Conservation (phyloP, 2,329 filamentous ascomycete genomes). For the Ceratocystis lukuohia region DNA sequence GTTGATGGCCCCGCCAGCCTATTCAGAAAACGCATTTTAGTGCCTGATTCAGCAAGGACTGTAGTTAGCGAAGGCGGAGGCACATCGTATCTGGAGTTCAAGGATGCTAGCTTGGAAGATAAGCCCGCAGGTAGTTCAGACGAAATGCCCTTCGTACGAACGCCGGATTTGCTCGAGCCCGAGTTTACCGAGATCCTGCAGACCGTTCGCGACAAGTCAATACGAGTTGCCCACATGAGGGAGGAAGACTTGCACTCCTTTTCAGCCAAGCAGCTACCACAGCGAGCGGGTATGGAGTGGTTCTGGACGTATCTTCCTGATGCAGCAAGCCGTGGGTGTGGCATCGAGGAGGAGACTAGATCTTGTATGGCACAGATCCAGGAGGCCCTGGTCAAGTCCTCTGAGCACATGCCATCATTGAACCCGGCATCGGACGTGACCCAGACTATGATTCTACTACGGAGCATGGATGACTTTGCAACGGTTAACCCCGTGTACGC, state of each 20-base stretch:
- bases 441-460: slow-evolving; percentile 54
- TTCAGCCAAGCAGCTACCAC: slow-evolving; percentile 17
- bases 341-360: slow-evolving; percentile 37
- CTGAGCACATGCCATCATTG: slow-evolving; percentile 22
- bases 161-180: slow-evolving; percentile 54
- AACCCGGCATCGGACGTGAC: slow-evolving; percentile 34
- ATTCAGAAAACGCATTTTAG: slow-evolving; percentile 57
- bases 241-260: slow-evolving; percentile 11
- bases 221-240: slow-evolving; percentile 5
- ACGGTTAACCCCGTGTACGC: slow-evolving; percentile 64
- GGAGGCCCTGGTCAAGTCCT: slow-evolving; percentile 27
- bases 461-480: slow-evolving; percentile 67
- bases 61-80: slow-evolving; percentile 60
- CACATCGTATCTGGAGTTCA: slow-evolving; percentile 56
- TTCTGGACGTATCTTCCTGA: slow-evolving; percentile 32
- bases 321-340: slow-evolving; percentile 20
- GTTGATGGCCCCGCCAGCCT: slow-evolving; percentile 61
- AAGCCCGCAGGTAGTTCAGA: slow-evolving; percentile 25
- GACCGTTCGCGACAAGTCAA: slow-evolving; percentile 21
- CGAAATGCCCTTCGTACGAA: slow-evolving; percentile 30
- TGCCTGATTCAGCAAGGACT: slow-evolving; percentile 40
- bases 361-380: slow-evolving; percentile 36
- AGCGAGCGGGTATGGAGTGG: slow-evolving; percentile 17
- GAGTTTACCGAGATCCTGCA: slow-evolving; percentile 38
- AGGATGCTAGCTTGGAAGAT: slow-evolving; percentile 39